Percentiles rank a stretch among this genome's conserved stretches.
Conservation (phyloP, 345 rosid species). For the Populus deltoides region DNA sequence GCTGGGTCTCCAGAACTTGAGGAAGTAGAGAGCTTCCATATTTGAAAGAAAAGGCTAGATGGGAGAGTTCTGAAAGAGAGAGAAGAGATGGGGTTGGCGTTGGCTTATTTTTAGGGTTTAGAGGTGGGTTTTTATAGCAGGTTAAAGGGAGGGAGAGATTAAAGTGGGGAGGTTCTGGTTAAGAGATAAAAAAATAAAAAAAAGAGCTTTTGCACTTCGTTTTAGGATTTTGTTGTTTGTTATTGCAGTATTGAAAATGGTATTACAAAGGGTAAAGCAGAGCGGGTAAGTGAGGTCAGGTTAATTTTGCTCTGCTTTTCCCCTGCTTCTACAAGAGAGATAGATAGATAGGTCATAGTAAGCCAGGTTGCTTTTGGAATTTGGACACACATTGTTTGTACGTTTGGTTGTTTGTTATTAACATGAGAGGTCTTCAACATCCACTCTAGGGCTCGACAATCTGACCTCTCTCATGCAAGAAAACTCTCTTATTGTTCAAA, state of each 20-base stretch:
- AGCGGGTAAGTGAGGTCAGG: background rate
- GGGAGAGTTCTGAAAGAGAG: background rate
- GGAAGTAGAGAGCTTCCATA: constrained; percentile 74
- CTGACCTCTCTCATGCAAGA: background rate
- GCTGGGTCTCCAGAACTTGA: constrained; percentile 52
- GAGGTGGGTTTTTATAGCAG: constrained; percentile 11
- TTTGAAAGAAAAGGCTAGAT: background rate
- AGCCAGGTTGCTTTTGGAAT: background rate
- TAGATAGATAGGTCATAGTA: background rate
- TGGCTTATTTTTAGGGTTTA: constrained; percentile 9
- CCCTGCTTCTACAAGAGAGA: constrained; percentile 2
- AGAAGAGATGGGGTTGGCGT: background rate
- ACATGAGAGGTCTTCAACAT: constrained; percentile 2
- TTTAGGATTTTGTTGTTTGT: constrained; percentile 24
- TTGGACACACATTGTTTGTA: constrained; percentile 14
- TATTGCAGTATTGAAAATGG: constrained; percentile 34
- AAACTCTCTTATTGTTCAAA: background rate
- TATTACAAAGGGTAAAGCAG: constrained; percentile 23
- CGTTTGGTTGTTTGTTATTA: constrained; percentile 3
- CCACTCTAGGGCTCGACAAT: background rate
- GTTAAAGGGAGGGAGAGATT: constrained; percentile 2
- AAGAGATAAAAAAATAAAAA: background rate
- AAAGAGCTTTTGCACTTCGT: constrained; percentile 44
- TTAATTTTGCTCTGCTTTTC: background rate
- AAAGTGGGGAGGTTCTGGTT: constrained; percentile 2